Evolutionary conservation across 139 green algal species (phyloP).

Genomic region (Desmodesmus armatus): DNA sequence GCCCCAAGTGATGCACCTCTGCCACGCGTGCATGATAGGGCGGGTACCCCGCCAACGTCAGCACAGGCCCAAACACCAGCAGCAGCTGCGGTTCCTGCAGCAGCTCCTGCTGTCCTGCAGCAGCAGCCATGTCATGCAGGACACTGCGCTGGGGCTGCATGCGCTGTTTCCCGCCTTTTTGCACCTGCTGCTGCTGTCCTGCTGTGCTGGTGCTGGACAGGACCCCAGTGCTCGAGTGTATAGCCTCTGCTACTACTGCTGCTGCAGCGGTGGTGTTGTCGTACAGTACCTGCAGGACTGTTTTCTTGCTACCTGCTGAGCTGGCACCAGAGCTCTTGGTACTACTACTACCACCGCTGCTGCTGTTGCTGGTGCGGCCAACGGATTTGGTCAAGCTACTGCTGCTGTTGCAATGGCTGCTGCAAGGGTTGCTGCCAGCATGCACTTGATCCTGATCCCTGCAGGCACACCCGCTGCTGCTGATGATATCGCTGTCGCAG

Average conservation of each 20-base stretch:
- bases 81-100: conserved; percentile 46
- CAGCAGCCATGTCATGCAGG: not conserved
- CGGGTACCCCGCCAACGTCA: conserved; percentile 51
- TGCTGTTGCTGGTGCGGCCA: not conserved
- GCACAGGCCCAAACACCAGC: conserved; percentile 46
- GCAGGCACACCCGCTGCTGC: not conserved
- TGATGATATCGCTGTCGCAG: not conserved
- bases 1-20: conserved; percentile 46
- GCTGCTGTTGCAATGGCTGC: not conserved
- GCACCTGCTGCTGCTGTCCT: not conserved
- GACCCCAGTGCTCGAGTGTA: too few species aligned
- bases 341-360: not conserved
- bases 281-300: not conserved
- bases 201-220: too few species aligned
- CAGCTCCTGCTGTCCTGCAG: not conserved
- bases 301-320: not conserved
- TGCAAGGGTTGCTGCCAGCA: not conserved
- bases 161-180: not conserved
- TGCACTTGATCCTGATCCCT: too few species aligned
- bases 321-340: too few species aligned
- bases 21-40: conserved; percentile 44
- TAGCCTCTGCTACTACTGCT: not conserved
- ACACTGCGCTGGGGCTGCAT: conserved; percentile 18
- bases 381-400: not conserved
- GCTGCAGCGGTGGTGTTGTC: not conserved